A percentile compares a stretch with the other conserved stretches of the same genome.
phyloP scores from a whole-genome alignment of 2,329 filamentous ascomycete genomes.

The Cladorrhinum sp. region DNA sequence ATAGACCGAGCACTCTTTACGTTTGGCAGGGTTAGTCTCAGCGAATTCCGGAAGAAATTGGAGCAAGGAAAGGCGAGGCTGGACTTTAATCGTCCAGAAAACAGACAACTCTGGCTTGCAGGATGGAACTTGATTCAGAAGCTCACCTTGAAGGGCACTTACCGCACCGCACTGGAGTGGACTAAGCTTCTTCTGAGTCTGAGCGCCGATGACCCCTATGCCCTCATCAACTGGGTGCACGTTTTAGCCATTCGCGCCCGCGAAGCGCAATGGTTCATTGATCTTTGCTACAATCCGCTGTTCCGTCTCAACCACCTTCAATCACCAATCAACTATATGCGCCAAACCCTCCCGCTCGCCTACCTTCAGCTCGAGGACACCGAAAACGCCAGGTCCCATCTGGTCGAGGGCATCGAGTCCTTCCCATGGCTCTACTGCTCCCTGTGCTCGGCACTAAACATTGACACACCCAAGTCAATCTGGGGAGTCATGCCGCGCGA shows the following conservation, averaged over 20 bases:
- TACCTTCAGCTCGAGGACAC: conserved; percentile 67
- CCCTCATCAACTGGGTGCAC: conserved; percentile 76
- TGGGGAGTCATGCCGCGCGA: conserved; percentile 75
- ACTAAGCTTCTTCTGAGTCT: conserved; percentile 77
- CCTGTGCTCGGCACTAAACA: conserved; percentile 74
- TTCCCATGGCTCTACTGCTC: conserved; percentile 83
- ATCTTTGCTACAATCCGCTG: conserved; percentile 55
- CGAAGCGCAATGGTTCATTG: conserved; percentile 72
- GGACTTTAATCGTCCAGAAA: conserved; percentile 78
- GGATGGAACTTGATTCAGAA: conserved; percentile 86
- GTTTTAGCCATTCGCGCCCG: conserved; percentile 78
- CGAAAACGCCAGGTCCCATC: conserved; percentile 60
- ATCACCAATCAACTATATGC: conserved; percentile 53
- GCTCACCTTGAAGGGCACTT: conserved; percentile 86
- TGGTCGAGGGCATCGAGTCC: conserved; percentile 65
- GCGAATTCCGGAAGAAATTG: conserved; percentile 73
- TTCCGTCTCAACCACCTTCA: conserved; percentile 35
- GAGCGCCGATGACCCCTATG: conserved; percentile 77
- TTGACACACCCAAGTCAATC: conserved; percentile 74
- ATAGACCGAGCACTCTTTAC: conserved; percentile 89
- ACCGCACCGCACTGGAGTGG: conserved; percentile 92
- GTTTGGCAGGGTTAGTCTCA: conserved; percentile 84
- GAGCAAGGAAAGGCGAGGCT: conserved; percentile 76
- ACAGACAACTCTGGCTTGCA: conserved; percentile 88
- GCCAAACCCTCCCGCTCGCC: conserved; percentile 74